Conservation (phyloP, 768 basidiomycete genomes). For the Paxillus rubicundulus region DNA sequence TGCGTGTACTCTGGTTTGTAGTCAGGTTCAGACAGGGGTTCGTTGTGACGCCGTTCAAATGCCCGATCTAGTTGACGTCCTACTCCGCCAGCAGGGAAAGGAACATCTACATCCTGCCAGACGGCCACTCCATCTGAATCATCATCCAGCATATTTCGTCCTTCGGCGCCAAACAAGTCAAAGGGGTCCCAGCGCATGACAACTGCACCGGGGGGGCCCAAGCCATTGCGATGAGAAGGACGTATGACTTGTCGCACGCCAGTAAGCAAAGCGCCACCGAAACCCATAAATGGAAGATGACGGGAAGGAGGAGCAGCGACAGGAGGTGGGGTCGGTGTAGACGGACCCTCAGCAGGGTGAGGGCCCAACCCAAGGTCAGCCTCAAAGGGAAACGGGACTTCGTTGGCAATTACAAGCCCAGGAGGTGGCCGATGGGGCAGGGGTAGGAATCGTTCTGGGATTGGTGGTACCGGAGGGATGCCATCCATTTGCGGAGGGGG, state of each 20-base stretch:
- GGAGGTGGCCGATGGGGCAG: conserved; percentile 35
- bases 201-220: conserved; percentile 26
- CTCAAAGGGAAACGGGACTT: conserved; percentile 54
- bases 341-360: conserved; percentile 23
- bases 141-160: conserved; percentile 13
- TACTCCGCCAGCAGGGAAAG: conserved; percentile 12
- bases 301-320: conserved; percentile 51
- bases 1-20: conserved; percentile 68
- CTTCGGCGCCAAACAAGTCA: conserved; percentile 16
- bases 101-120: conserved; percentile 13
- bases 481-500: conserved; percentile 39
- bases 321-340: conserved; percentile 24
- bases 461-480: conserved; percentile 57
- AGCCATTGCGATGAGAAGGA: conserved; percentile 15
- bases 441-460: conserved; percentile 42
- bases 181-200: conserved; percentile 31
- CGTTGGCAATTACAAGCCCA: conserved; percentile 50
- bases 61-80: conserved; percentile 20
- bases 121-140: conserved; percentile 18
- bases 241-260: conserved; percentile 31
- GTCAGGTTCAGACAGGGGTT: conserved; percentile 31
- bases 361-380: conserved; percentile 22
- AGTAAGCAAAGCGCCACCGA: conserved; percentile 63
- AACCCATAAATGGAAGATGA: conserved; percentile 55
- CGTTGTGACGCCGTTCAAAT: conserved; percentile 20